Conservation (phyloP, 1,284 basidiomycete species). For the Pterulicium gracile region DNA sequence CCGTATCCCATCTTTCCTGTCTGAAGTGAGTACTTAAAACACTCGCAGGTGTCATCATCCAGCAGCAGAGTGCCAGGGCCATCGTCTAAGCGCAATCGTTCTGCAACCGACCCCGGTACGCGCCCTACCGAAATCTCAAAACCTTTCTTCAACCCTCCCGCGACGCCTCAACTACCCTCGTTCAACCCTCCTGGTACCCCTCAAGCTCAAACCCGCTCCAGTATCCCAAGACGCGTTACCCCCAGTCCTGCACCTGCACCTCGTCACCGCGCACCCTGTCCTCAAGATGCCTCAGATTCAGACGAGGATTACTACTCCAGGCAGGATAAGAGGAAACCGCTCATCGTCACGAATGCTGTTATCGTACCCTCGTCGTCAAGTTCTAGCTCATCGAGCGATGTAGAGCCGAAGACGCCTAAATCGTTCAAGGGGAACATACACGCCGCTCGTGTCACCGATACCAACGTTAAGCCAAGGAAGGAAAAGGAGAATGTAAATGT, state of each 20-base stretch:
- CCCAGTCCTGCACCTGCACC: not conserved
- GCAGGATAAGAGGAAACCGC: not conserved
- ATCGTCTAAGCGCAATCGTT: not conserved
- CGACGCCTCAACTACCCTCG: not conserved
- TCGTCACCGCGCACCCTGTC: too few relatives aligned
- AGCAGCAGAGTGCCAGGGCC: too few relatives aligned
- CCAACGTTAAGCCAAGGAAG: too few relatives aligned
- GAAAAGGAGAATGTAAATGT: too few relatives aligned
- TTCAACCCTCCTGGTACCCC: too few relatives aligned
- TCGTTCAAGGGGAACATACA: too few relatives aligned
- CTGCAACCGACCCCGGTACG: not conserved
- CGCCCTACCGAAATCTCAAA: not conserved
- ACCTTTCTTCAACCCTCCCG: not conserved
- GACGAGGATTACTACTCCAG: not conserved
- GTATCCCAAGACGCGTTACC: not conserved
- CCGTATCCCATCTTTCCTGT: not conserved
- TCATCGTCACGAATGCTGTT: not conserved
- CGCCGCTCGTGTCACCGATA: too few relatives aligned
- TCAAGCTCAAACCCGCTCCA: too few relatives aligned
- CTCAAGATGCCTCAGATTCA: not conserved
- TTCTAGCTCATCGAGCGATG: not conserved
- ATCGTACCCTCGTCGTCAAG: not conserved
- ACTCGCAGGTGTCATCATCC: too few relatives aligned
- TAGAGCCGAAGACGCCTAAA: not conserved
- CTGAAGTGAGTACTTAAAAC: not conserved